These are phyloP conservation scores for Cercis canadensis DNA, from an alignment of 306 rosid genomes.

Conservation along the genomic window DNA sequence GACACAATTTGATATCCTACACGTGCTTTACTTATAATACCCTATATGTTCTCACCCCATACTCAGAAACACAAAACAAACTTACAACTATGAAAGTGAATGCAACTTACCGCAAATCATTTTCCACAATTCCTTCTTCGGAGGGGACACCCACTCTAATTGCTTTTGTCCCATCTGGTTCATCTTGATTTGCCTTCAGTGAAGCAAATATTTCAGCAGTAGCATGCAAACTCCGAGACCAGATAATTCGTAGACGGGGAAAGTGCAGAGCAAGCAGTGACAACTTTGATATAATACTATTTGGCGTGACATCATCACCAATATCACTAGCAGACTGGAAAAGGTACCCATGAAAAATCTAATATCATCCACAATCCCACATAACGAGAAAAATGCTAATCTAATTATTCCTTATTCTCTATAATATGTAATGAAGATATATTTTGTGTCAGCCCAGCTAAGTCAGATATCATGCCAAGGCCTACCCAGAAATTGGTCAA, in stretches of 20 bases:
- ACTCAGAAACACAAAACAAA: background rate
- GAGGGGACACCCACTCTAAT: conserved; percentile 95
- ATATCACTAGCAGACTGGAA: conserved; percentile 93
- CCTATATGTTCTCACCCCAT: conserved; percentile 28
- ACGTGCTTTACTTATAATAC: conserved; percentile 4
- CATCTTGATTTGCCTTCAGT: conserved; percentile 92
- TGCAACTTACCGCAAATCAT: conserved; percentile 76
- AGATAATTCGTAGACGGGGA: conserved; percentile 88
- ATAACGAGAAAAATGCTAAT: conserved; percentile 15
- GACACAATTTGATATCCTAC: conserved; percentile 7
- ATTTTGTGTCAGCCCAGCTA: conserved; percentile 15
- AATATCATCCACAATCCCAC: conserved; percentile 25
- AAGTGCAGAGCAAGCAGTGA: conserved; percentile 89
- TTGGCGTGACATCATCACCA: conserved; percentile 93
- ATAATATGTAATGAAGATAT: background rate
- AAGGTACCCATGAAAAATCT: conserved; percentile 36
- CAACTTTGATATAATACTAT: conserved; percentile 87
- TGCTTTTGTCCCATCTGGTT: conserved; percentile 88
- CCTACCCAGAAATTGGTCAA: conserved; percentile 11
- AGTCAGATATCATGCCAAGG: conserved; percentile 26
- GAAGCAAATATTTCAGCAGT: conserved; percentile 90
- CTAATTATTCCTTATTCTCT: background rate
- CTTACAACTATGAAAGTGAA: conserved; percentile 19
- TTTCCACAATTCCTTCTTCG: conserved; percentile 89
- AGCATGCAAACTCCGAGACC: conserved; percentile 96